Conservation (phyloP, 2,329 filamentous ascomycete species). For the Westerdykella aurantiaca region DNA sequence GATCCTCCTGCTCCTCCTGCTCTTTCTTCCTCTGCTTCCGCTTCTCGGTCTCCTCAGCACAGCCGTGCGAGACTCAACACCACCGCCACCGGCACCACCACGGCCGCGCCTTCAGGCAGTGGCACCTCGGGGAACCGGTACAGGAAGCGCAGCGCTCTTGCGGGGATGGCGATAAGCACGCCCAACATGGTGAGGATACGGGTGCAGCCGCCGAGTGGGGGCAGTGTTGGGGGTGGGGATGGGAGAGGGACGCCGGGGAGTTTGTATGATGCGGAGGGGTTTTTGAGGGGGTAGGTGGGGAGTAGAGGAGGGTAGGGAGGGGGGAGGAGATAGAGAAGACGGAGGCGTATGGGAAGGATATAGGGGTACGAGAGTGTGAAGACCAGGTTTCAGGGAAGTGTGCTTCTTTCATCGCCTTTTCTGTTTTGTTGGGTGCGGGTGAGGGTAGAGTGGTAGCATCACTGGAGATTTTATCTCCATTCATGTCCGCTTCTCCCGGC, state of each 20-base stretch:
- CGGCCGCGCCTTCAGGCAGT: neutral
- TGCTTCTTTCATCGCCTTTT: too few species aligned
- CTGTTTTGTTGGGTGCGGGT: too few species aligned
- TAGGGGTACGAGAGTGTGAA: too few species aligned
- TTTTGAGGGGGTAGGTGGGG: conserved; percentile 13
- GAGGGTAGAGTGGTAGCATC: too few species aligned
- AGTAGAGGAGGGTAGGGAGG: neutral
- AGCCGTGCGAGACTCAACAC: neutral
- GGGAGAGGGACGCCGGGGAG: conserved; percentile 21
- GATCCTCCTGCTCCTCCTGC: too few species aligned
- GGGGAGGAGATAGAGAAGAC: neutral
- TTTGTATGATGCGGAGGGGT: conserved; percentile 32
- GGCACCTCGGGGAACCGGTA: conserved; percentile 3
- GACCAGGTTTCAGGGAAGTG: too few species aligned
- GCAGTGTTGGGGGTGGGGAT: conserved; percentile 1
- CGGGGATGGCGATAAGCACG: conserved; percentile 11
- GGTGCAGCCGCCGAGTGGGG: conserved; percentile 14
- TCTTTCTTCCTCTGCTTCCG: too few species aligned
- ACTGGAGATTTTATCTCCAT: too few species aligned
- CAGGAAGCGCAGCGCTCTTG: conserved; percentile 14
- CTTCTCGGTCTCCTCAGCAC: too few species aligned
- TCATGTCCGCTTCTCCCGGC: too few species aligned
- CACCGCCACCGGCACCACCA: too few species aligned
- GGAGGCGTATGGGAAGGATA: too few species aligned
- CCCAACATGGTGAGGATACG: conserved; percentile 23